Conservation (phyloP, 148 eudicot species). For the Chenopodium suecicum region DNA sequence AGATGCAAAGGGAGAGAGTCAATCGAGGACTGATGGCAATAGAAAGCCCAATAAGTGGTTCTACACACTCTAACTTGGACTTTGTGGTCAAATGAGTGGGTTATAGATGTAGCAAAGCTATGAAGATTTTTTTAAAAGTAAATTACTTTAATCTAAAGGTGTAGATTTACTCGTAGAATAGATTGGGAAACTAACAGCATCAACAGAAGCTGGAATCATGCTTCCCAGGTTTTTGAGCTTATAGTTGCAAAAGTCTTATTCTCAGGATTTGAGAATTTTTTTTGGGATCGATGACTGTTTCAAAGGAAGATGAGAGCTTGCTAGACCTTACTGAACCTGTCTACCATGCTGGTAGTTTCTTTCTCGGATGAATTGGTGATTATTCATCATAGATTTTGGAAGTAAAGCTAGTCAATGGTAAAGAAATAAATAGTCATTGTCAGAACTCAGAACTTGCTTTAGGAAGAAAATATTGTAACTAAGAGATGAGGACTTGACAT, state of each 20-base stretch:
- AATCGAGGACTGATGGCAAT: neutral
- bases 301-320: neutral
- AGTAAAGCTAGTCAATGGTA: constrained; percentile 2
- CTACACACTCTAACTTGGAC: neutral
- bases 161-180: neutral
- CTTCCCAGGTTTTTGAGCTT: neutral
- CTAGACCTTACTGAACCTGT: neutral
- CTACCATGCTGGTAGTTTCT: neutral
- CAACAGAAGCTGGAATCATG: neutral
- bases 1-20: neutral
- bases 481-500: neutral
- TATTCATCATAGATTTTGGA: neutral
- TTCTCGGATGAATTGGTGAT: neutral
- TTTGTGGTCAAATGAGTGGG: neutral
- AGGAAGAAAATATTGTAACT: neutral
- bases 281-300: neutral
- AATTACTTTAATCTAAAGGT: neutral
- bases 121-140: neutral
- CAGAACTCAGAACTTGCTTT: neutral
- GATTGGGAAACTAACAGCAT: too few relatives aligned
- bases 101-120: neutral
- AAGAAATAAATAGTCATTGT: neutral
- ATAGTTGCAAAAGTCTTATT: neutral
- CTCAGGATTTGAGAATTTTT: neutral
- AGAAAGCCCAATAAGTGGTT: neutral